These are phyloP conservation scores for Kwoniella mangroviensis DNA, from an alignment of 768 basidiomycete species.

Conservation along the genomic window DNA sequence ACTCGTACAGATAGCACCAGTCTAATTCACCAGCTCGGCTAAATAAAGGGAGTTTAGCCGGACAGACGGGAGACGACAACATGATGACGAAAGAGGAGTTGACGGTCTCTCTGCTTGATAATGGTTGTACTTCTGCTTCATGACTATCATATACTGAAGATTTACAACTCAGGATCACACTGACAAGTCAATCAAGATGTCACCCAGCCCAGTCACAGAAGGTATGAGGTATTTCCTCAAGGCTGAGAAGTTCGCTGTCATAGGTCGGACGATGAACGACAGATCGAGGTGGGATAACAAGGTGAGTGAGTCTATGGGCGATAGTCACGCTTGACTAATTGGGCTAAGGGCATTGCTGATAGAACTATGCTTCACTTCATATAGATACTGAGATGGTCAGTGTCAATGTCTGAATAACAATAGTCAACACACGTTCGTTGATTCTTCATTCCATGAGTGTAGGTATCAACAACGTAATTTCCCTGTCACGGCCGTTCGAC, in stretches of 20 bases:
- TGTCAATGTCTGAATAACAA: not conserved
- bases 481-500: constrained; percentile 44
- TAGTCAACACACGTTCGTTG: not conserved
- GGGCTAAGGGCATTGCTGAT: constrained; percentile 1
- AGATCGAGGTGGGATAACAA: constrained; percentile 46
- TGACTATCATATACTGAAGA: not conserved
- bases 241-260: constrained; percentile 46
- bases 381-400: constrained; percentile 7
- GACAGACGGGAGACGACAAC: not conserved
- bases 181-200: not conserved
- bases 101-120: not conserved
- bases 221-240: constrained; percentile 47
- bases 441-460: not conserved
- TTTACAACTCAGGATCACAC: not conserved
- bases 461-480: constrained; percentile 41
- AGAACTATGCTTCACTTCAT: not conserved
- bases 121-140: not conserved
- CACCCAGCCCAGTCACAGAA: not conserved
- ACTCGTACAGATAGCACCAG: not conserved
- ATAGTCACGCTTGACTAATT: not conserved
- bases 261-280: constrained; percentile 48
- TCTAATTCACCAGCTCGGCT: not conserved
- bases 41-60: not conserved
- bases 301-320: constrained; percentile 21
- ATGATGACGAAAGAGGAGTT: not conserved